Conservation (phyloP, 306 rosid genomes). For the Arachis hypogaea region DNA sequence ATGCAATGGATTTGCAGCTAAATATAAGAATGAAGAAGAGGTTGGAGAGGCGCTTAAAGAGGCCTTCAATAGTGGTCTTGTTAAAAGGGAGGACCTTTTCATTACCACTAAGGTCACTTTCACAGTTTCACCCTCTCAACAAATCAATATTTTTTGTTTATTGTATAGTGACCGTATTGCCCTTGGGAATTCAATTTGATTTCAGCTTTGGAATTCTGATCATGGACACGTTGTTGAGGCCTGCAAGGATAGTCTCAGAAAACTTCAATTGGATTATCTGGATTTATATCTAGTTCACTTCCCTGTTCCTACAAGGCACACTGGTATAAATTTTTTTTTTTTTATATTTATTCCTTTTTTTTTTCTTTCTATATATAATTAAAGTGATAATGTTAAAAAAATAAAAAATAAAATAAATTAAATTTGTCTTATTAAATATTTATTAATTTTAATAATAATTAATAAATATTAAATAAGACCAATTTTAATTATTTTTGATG, state of each 20-base stretch:
- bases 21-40: constrained; percentile 75
- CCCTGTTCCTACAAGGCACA: constrained; percentile 76
- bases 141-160: not conserved
- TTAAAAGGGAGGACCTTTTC: constrained; percentile 88
- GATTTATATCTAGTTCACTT: constrained; percentile 89
- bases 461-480: no score
- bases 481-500: no score
- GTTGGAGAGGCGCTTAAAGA: constrained; percentile 85
- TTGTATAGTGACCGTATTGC: constrained; percentile 14
- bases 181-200: constrained; percentile 30
- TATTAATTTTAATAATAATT: no score
- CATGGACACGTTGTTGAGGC: constrained; percentile 91
- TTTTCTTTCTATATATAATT: no score
- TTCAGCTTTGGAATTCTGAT: constrained; percentile 98
- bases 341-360: constrained; percentile 14
- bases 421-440: no score
- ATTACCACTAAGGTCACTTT: constrained; percentile 74
- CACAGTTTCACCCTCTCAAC: not conserved
- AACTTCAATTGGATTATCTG: constrained; percentile 77
- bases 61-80: constrained; percentile 69
- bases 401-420: no score
- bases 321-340: constrained; percentile 50
- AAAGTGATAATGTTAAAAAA: no score
- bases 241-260: constrained; percentile 84
- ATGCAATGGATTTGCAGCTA: constrained; percentile 56